Evolutionary conservation across 257 asterid species (phyloP), one percentile per base, ranked within the genome.

Genomic region (Capsicum chinense): DNA sequence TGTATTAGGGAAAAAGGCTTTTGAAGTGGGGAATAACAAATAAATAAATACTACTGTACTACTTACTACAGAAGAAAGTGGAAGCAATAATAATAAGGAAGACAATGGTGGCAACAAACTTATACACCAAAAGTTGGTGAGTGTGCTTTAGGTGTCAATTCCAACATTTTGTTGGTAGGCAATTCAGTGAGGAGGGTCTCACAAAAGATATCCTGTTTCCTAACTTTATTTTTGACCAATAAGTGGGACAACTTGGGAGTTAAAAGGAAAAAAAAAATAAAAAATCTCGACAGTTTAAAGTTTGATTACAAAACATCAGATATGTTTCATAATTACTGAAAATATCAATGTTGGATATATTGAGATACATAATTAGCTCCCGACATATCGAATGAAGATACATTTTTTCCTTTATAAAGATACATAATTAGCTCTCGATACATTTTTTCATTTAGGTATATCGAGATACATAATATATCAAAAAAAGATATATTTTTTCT

Each of bases 71-170:
- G 35, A 8, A 26, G 21, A 82, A 82, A 47, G 63, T 52, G 68
- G 63, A 71, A 52, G 54, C 78, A 52, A 52, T 54, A 52, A 26
- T 26, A 66, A 67, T 48, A 52, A 37, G 74, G 33, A 54, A 81
- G 47, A 63, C 48, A 81, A 62, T 14, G 52, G 85, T 85, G 90
- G 83, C 92, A 87, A 84, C 91, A 85, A 85, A 84, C 83, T 79
- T 68, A 76, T 54, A 70, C 78, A 84, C 69, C 81, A 56, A 9
- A 67, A 56, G 91, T 88, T 83, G 91, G 90, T 88, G 88, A 42
- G 76, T 42, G 57, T 62, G 67, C 54, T 37, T 19, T 68, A 68
- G 74, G 21, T 7, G 50, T 67, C 74, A 14, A 11, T 67, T 14
- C 6, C 6, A 66, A 73, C 58, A 50, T 19, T 73, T 69, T 39